A percentile compares a stretch with the other conserved stretches of the same genome.
These are phyloP conservation scores for Aspergillus sp. DNA, from an alignment of 2,329 filamentous ascomycete species.

Conservation along the genomic window DNA sequence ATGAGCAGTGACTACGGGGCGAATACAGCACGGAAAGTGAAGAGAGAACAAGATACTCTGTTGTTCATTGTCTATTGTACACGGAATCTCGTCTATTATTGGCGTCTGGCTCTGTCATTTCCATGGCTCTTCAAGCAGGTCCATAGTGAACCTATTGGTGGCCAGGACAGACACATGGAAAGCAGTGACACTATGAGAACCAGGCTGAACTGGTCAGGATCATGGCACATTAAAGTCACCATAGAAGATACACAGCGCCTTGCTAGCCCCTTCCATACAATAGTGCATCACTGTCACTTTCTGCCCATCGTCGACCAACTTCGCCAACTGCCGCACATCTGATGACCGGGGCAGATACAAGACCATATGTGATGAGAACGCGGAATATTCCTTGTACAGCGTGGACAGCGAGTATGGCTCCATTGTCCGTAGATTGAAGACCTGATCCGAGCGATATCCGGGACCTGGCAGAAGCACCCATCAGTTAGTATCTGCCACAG, in stretches of 20 bases:
- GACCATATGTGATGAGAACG: constrained; percentile 48
- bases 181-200: too few species aligned
- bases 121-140: neutral
- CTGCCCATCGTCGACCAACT: constrained; percentile 36
- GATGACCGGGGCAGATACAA: constrained; percentile 82
- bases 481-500: too few species aligned
- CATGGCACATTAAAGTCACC: constrained; percentile 42
- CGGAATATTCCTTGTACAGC: constrained; percentile 55
- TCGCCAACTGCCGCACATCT: constrained; percentile 69
- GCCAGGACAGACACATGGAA: neutral
- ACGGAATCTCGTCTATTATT: too few species aligned
- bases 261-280: constrained; percentile 82
- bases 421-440: constrained; percentile 83
- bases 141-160: neutral
- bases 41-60: too few species aligned
- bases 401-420: constrained; percentile 67
- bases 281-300: constrained; percentile 79
- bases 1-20: neutral
- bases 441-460: constrained; percentile 53
- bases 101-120: too few species aligned
- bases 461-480: constrained; percentile 40
- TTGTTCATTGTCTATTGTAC: too few species aligned
- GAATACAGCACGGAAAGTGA: too few species aligned
- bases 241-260: constrained; percentile 57
- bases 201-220: neutral